phyloP scores from a whole-genome alignment of 2,329 filamentous ascomycete genomes.

The Apiospora malaysiana region DNA sequence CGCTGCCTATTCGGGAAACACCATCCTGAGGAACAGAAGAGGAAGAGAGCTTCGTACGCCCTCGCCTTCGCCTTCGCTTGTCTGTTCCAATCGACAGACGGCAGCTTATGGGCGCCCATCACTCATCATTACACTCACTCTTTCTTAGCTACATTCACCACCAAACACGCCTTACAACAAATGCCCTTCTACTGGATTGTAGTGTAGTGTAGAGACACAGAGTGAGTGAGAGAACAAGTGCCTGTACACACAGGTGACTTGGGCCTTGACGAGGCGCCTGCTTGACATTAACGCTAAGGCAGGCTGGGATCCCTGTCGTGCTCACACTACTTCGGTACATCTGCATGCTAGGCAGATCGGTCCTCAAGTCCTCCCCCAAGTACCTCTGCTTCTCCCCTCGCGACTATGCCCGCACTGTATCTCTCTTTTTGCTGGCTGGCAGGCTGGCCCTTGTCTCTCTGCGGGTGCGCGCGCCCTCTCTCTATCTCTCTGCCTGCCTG shows the following conservation, averaged over 20 bases:
- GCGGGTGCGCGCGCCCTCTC: too few species aligned
- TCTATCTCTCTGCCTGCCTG: too few species aligned
- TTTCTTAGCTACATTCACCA: background rate
- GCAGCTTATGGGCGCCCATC: background rate
- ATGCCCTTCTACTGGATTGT: background rate
- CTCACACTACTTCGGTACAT: slow-evolving; percentile 21
- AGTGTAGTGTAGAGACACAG: background rate
- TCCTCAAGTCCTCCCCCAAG: slow-evolving; percentile 10
- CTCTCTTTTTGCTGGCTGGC: background rate
- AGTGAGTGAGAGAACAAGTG: slow-evolving; percentile 17
- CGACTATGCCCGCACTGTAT: slow-evolving; percentile 1
- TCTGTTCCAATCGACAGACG: slow-evolving; percentile 8
- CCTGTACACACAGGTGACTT: slow-evolving; percentile 14
- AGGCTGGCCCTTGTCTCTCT: too few species aligned
- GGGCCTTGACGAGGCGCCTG: slow-evolving; percentile 26
- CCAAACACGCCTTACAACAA: background rate
- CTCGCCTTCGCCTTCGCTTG: slow-evolving; percentile 6
- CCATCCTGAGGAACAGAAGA: background rate
- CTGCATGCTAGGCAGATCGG: slow-evolving; percentile 19
- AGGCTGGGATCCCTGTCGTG: slow-evolving; percentile 29
- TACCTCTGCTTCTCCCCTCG: slow-evolving; percentile 5
- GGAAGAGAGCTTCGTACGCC: background rate
- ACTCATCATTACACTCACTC: background rate
- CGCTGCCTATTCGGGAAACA: slow-evolving; percentile 13
- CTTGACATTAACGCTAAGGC: slow-evolving; percentile 32